A percentile compares a stretch with the other conserved stretches of the same genome.
phyloP scores from a whole-genome alignment of 129 eudicot species.

The Artemisia tridentata region DNA sequence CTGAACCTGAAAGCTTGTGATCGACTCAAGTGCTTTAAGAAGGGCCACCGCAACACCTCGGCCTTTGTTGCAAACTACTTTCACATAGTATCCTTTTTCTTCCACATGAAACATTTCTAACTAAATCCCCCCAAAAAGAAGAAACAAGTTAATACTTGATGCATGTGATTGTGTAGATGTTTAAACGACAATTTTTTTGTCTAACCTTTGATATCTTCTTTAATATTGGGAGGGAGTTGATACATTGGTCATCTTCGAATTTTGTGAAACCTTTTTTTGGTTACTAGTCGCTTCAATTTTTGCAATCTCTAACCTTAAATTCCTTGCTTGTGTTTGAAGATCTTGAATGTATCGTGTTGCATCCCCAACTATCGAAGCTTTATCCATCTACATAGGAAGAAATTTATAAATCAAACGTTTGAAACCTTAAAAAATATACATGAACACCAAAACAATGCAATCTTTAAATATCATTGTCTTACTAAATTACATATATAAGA shows the following conservation, averaged over 20 bases:
- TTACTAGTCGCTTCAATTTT: conserved; percentile 38
- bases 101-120: conserved; percentile 57
- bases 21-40: conserved; percentile 51
- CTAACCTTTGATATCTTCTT: conserved; percentile 51
- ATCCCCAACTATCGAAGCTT: conserved; percentile 74
- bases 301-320: conserved; percentile 49
- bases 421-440: too few species aligned
- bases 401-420: neutral
- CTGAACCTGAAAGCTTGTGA: conserved; percentile 42
- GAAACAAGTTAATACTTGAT: neutral
- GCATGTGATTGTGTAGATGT: neutral
- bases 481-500: too few species aligned
- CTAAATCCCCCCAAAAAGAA: conserved; percentile 7
- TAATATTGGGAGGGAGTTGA: conserved; percentile 4
- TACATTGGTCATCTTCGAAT: conserved; percentile 14
- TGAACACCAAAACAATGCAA: too few species aligned
- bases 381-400: conserved; percentile 54
- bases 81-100: conserved; percentile 52
- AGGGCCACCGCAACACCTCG: conserved; percentile 54
- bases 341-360: conserved; percentile 61
- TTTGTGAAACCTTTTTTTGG: conserved; percentile 4
- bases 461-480: too few species aligned
- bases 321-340: conserved; percentile 53
- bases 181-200: neutral
- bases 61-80: conserved; percentile 47